A percentile compares a stretch with the other conserved stretches of the same genome.
These are phyloP conservation scores for Neopestalotiopsis sp. DNA, from an alignment of 2,329 filamentous ascomycete genomes.

Conservation along the genomic window DNA sequence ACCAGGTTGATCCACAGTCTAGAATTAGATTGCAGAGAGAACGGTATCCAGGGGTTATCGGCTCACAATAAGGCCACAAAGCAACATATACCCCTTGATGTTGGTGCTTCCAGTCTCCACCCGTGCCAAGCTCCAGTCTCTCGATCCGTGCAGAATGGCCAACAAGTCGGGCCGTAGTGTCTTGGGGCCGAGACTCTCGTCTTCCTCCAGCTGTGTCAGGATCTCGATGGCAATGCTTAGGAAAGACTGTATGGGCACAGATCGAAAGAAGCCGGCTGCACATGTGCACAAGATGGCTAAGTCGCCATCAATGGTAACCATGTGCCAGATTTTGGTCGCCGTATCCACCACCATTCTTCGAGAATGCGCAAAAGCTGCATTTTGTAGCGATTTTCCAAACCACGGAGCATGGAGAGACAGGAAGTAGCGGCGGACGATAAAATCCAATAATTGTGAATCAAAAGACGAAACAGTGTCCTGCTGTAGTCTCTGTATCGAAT, in stretches of 20 bases:
- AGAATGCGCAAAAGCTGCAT: slow-evolving; percentile 52
- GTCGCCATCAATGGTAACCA: slow-evolving; percentile 31
- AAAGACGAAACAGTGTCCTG: slow-evolving; percentile 28
- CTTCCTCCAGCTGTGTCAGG: slow-evolving; percentile 42
- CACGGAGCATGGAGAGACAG: slow-evolving; percentile 59
- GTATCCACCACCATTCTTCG: slow-evolving; percentile 51
- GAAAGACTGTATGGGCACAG: slow-evolving; percentile 35
- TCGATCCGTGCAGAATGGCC: slow-evolving; percentile 43
- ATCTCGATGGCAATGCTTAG: slow-evolving; percentile 45
- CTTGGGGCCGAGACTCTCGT: slow-evolving; percentile 39
- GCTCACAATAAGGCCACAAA: not conserved
- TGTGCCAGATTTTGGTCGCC: slow-evolving; percentile 51
- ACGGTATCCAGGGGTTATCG: not conserved
- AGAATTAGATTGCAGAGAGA: not conserved
- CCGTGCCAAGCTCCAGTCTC: slow-evolving; percentile 41
- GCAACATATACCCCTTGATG: slow-evolving; percentile 51
- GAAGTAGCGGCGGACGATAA: slow-evolving; percentile 58
- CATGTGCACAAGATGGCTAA: slow-evolving; percentile 42
- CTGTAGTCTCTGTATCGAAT: slow-evolving; percentile 27
- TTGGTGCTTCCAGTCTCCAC: slow-evolving; percentile 58
- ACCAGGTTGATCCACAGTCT: not conserved
- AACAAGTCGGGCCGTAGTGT: slow-evolving; percentile 45
- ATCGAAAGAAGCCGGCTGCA: slow-evolving; percentile 46
- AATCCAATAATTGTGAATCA: slow-evolving; percentile 48
- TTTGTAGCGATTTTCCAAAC: slow-evolving; percentile 42